Conservation (phyloP, 169 alveolate species). For the Theileria sp. region DNA sequence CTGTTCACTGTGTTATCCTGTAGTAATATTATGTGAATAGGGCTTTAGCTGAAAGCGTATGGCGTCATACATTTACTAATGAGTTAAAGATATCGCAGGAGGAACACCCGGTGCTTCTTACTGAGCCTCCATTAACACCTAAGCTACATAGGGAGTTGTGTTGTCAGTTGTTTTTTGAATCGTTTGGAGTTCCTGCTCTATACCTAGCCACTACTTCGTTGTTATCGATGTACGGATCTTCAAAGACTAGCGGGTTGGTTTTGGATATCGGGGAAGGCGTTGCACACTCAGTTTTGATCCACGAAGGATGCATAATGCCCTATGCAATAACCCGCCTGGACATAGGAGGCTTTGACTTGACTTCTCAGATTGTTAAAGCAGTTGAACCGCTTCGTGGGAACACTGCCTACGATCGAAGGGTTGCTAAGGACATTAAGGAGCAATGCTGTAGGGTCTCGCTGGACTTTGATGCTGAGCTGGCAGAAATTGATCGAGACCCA, state of each 20-base stretch:
- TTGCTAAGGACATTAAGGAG: constrained; percentile 59
- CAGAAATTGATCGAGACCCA: constrained; percentile 35
- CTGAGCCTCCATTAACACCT: constrained; percentile 93
- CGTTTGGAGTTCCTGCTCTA: constrained; percentile 87
- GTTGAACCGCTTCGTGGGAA: constrained; percentile 16
- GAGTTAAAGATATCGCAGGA: constrained; percentile 77
- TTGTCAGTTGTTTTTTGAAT: constrained; percentile 88
- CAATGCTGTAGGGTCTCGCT: constrained; percentile 48
- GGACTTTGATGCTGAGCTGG: constrained; percentile 38
- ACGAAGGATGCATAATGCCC: constrained; percentile 86
- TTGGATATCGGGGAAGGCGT: constrained; percentile 93
- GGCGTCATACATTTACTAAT: constrained; percentile 83
- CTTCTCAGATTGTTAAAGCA: constrained; percentile 49
- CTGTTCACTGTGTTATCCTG: too few species aligned
- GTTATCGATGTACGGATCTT: constrained; percentile 87
- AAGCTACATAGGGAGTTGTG: constrained; percentile 86
- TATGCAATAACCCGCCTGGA: constrained; percentile 85
- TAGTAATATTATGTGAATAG: not conserved
- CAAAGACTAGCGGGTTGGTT: constrained; percentile 91
- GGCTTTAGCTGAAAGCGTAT: constrained; percentile 63
- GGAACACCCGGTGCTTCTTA: constrained; percentile 85
- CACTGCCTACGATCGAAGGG: constrained; percentile 8
- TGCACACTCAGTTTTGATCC: constrained; percentile 88
- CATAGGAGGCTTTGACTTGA: constrained; percentile 90
- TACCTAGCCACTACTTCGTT: constrained; percentile 87